Conservation (phyloP, 371 early-diverging fungal genomes). For the Rhizomucor pusillus region DNA sequence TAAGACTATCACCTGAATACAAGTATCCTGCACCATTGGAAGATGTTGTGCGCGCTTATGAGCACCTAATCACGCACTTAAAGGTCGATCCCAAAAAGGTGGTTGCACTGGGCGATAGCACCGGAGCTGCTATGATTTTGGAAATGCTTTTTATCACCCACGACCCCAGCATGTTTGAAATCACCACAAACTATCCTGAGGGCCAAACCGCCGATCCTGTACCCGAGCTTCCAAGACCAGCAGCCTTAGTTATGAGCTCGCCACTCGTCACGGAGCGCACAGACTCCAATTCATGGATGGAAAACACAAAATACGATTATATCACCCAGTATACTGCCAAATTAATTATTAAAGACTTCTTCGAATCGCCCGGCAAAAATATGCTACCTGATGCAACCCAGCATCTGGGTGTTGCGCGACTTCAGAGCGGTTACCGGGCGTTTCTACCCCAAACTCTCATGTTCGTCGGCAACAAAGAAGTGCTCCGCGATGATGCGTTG, state of each 20-base stretch:
- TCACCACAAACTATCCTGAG: constrained; percentile 29
- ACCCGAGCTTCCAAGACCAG: constrained; percentile 44
- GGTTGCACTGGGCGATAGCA: constrained; percentile 38
- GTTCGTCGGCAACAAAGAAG: constrained; percentile 43
- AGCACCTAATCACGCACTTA: constrained; percentile 26
- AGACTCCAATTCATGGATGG: constrained; percentile 38
- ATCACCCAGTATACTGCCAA: constrained; percentile 48
- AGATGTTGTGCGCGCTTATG: constrained; percentile 46
- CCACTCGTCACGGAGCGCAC: constrained; percentile 49
- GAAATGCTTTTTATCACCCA: constrained; percentile 49
- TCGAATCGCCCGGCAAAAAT: constrained; percentile 16
- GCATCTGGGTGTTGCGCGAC: constrained; percentile 38
- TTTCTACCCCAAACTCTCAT: constrained; percentile 39
- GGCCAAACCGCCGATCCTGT: constrained; percentile 5
- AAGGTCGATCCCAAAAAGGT: constrained; percentile 29
- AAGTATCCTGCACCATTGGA: constrained; percentile 47
- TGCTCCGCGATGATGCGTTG: constrained; percentile 43
- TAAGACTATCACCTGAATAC: constrained; percentile 46
- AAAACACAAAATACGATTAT: constrained; percentile 43
- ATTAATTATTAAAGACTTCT: constrained; percentile 46
- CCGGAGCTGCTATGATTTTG: constrained; percentile 39
- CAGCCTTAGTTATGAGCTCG: constrained; percentile 36
- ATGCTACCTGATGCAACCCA: constrained; percentile 17
- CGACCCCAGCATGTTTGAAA: constrained; percentile 48
- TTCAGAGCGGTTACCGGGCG: constrained; percentile 37